Evolutionary conservation across 1,284 basidiomycete species (phyloP), one percentile per base, ranked within the genome.

Genomic region (Trichosporon asahii): DNA sequence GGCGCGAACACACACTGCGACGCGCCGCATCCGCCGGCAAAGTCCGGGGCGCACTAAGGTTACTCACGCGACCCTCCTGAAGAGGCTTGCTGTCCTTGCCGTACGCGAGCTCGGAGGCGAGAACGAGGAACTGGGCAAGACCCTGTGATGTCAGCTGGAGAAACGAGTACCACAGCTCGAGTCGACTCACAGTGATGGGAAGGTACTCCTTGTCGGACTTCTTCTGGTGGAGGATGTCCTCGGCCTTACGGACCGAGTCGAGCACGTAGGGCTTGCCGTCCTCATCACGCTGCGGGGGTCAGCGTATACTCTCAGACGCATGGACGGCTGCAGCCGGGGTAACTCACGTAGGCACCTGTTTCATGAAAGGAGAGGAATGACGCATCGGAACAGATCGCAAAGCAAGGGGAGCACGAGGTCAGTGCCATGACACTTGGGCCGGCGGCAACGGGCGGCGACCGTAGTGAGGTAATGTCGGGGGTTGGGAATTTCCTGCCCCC

Each of bases 121-220:
- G 90, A 83, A 91, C 90, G 78, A 91, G 95, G 85, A 98, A 98
- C 68, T 91, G 88, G 53, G 90, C 85, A 66, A 94, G 89, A 82
- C 95, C 81, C 78, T 80, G 70, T 33, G 25, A 27, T 46, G 69
- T 64, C 63, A 67, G 69, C 46, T 37, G n/a, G n/a, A n/a, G n/a
- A n/a, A n/a, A n/a, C n/a, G n/a, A n/a, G n/a, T n/a, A n/a, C n/a
- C n/a, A n/a, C n/a, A 18, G 21, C 33, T 25, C 44, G 37, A 33
- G 29, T 18, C 8, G 9, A 74, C 80, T 68, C 64, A 80, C 82
- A 68, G 93, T 96, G 84, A 99, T 99, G 74, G 94, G 94, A 65
- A 98, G 89, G 85, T 99, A 99, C 85, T 99, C 96, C 86, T 99
- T 98, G 90, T 99, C 96, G 63, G 88, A 87, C 75, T 89, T 88